These are phyloP conservation scores for Lentinula edodes DNA, from an alignment of 768 basidiomycete genomes.

Conservation along the genomic window DNA sequence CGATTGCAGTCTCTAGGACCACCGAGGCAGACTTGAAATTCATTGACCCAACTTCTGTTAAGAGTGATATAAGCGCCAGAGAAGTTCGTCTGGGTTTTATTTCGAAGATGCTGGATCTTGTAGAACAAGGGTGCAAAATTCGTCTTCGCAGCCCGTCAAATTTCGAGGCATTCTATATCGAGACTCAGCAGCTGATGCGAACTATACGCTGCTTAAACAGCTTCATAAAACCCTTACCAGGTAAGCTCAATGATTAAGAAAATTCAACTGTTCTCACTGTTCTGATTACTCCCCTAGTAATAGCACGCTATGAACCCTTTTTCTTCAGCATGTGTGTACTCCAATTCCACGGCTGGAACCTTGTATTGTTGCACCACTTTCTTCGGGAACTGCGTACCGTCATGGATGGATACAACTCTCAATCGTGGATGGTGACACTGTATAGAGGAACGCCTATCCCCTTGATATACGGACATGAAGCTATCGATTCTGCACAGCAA, in stretches of 20 bases:
- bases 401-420: constrained; percentile 19
- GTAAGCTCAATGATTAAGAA: constrained; percentile 18
- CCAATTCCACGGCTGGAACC: constrained; percentile 33
- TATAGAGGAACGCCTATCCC: constrained; percentile 28
- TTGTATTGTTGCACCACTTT: constrained; percentile 32
- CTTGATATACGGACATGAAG: constrained; percentile 31
- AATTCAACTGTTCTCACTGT: not conserved
- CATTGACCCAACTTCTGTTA: constrained; percentile 19
- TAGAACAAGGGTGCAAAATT: constrained; percentile 25
- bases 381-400: constrained; percentile 17
- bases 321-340: constrained; percentile 35
- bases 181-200: constrained; percentile 23
- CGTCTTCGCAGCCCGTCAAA: constrained; percentile 20
- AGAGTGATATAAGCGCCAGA: constrained; percentile 15
- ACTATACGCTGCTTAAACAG: constrained; percentile 31
- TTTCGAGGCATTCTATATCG: constrained; percentile 26
- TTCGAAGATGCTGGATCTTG: constrained; percentile 27
- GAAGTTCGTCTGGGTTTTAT: constrained; percentile 31
- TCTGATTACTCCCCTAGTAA: constrained; percentile 27
- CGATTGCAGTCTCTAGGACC: constrained; percentile 22
- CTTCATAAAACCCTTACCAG: constrained; percentile 29
- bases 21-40: constrained; percentile 23
- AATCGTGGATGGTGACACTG: constrained; percentile 28
- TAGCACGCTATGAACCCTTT: constrained; percentile 35
- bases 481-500: constrained; percentile 30